Conservation (phyloP, 352 stramenopile species). For the Pythium folliculosum region DNA sequence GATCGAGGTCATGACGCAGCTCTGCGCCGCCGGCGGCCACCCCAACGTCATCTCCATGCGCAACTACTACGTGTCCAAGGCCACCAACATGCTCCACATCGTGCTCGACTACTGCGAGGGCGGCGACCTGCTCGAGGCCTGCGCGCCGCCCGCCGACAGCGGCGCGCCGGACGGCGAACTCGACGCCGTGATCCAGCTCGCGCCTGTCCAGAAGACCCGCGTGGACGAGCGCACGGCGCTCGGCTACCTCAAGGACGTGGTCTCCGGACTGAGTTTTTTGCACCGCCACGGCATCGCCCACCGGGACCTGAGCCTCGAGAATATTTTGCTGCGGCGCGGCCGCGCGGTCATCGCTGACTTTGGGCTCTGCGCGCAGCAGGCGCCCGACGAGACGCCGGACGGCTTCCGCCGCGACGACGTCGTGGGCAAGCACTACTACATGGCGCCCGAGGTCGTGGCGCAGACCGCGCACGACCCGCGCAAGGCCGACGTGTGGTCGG, state of each 20-base stretch:
- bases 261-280: slow-evolving; percentile 63
- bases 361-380: slow-evolving; percentile 64
- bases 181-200: neutral
- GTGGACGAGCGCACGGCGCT: slow-evolving; percentile 52
- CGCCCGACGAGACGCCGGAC: slow-evolving; percentile 34
- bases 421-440: slow-evolving; percentile 96
- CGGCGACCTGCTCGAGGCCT: slow-evolving; percentile 71
- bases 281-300: slow-evolving; percentile 82
- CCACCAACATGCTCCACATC: slow-evolving; percentile 51
- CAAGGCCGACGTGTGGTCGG: slow-evolving; percentile 92
- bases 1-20: slow-evolving; percentile 61
- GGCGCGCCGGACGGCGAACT: slow-evolving; percentile 1
- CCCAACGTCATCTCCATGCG: slow-evolving; percentile 73
- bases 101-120: slow-evolving; percentile 81
- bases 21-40: slow-evolving; percentile 59
- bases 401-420: slow-evolving; percentile 57
- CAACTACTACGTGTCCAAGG: slow-evolving; percentile 63
- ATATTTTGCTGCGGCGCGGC: slow-evolving; percentile 89
- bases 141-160: slow-evolving; percentile 23
- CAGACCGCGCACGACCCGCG: slow-evolving; percentile 91
- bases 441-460: slow-evolving; percentile 93
- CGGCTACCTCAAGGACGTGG: slow-evolving; percentile 67
- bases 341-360: slow-evolving; percentile 72
- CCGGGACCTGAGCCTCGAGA: slow-evolving; percentile 97
- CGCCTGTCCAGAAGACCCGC: slow-evolving; percentile 15